Evolutionary conservation across 2,329 filamentous ascomycete genomes (phyloP), one percentile per base, ranked within the genome.

Genomic region (Hymenoscyphus linearis): DNA sequence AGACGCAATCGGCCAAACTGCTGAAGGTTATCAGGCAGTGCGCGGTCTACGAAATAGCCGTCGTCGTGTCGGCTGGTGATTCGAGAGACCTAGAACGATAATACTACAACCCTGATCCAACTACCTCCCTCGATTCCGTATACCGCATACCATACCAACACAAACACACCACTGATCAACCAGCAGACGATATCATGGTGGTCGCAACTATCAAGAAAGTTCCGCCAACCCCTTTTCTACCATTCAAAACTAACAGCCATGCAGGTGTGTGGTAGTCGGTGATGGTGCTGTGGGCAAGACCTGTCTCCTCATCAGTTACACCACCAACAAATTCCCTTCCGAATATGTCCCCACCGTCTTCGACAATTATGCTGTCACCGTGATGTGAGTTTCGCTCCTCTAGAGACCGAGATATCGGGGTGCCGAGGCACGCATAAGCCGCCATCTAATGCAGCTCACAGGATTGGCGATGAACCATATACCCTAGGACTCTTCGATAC

Each of bases 311-410:
- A 99, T 99, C 80, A 96, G 91, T 76, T 99, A 99, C 80, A 99
- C 95, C 67, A 99, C 95, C 67, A 99, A 99, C 84, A 98, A 98
- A 74, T 99, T 99, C 77, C 95, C 95, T 37, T 97, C 93, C 72
- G 95, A 99, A 93, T 99, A 99, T 77, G 95, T 99, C 62, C 95
- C 95, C 58, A 99, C 95, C 34, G 95, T 99, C 67, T 99, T 99
- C 78, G 95, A 99, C 78, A 99, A 99, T 80, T 99, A 99, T 84
- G 95, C 95, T 62, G 95, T 99, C 76, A 99, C 95, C 68, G 95
- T 99, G 70, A 99, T 99, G 95, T 97, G 84, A 87, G 92, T 88
- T 27, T 50, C 9, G 44, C 22, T 18, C n/a, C 44, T 65, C 61
- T 70, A 60, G 44, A 50, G 13, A 4, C 18, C 22, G 22, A 25